Evolutionary conservation across 1,139 yeast species (phyloP).

Genomic region (Blastobotrys arbuscula): DNA sequence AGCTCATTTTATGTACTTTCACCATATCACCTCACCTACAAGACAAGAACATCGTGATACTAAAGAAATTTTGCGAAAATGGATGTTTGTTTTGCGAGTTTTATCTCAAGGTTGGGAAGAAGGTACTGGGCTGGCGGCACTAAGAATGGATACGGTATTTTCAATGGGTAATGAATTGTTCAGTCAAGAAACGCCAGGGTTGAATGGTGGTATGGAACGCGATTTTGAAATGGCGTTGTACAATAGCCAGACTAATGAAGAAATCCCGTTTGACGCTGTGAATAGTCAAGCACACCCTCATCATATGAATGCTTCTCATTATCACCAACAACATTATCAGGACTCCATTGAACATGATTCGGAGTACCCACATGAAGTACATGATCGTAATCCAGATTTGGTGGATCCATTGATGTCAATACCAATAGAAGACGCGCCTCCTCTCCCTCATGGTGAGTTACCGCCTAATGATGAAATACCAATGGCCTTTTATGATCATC

Average conservation of each 20-base stretch:
- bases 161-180: conserved; percentile 29
- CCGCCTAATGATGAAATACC: neutral
- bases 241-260: neutral
- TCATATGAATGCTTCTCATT: conserved; percentile 1
- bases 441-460: neutral
- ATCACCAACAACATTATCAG: conserved; percentile 1
- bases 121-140: conserved; percentile 35
- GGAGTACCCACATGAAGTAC: neutral
- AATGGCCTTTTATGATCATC: neutral
- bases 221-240: conserved; percentile 8
- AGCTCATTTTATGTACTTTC: conserved; percentile 33
- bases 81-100: conserved; percentile 31
- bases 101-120: conserved; percentile 34
- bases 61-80: conserved; percentile 30
- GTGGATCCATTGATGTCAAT: neutral
- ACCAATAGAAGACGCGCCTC: neutral
- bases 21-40: conserved; percentile 32
- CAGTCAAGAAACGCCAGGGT: conserved; percentile 14
- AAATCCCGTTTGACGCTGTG: neutral
- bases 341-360: neutral
- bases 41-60: conserved; percentile 30
- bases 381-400: neutral
- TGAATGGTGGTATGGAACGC: conserved; percentile 13
- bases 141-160: conserved; percentile 34
- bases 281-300: neutral